A percentile compares a stretch with the other conserved stretches of the same genome.
These are phyloP conservation scores for Phialemonium atrogriseum DNA, from an alignment of 2,329 filamentous ascomycete genomes.

Conservation along the genomic window DNA sequence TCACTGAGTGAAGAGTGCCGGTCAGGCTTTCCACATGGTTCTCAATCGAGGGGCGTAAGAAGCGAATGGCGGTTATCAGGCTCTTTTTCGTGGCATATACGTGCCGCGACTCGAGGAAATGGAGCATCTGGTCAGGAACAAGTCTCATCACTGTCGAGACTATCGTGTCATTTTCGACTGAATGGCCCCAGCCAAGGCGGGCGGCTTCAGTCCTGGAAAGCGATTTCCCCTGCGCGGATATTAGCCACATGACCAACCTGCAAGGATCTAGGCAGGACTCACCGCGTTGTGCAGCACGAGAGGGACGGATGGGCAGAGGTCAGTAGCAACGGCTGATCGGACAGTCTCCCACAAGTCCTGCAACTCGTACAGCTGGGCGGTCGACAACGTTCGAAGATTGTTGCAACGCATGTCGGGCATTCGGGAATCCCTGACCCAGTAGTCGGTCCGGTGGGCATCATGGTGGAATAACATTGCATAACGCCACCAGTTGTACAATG, in stretches of 20 bases:
- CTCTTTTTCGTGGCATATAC: constrained; percentile 33
- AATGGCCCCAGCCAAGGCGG: constrained; percentile 20
- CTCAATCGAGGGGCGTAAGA: constrained; percentile 32
- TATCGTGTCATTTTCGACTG: constrained; percentile 18
- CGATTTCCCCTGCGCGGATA: constrained; percentile 10
- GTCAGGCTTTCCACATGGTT: constrained; percentile 35
- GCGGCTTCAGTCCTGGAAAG: constrained; percentile 14
- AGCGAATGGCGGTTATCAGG: constrained; percentile 32
- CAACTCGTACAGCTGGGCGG: constrained; percentile 34
- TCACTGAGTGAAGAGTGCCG: constrained; percentile 11
- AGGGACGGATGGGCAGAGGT: constrained; percentile 37
- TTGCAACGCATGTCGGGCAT: constrained; percentile 29
- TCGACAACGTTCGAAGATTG: constrained; percentile 34
- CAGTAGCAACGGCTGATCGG: constrained; percentile 33
- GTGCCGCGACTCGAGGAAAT: constrained; percentile 38
- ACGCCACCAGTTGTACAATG: constrained; percentile 46
- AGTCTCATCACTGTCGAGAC: constrained; percentile 37
- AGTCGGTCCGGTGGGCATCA: constrained; percentile 2
- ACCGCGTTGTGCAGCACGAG: constrained; percentile 24
- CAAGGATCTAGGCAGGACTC: constrained; percentile 9
- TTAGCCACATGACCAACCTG: too few species aligned
- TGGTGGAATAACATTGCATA: constrained; percentile 43
- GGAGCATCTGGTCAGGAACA: constrained; percentile 38
- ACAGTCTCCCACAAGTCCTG: constrained; percentile 36
- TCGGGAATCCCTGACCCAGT: constrained; percentile 14